These are phyloP conservation scores for Lentinula edodes DNA, from an alignment of 768 basidiomycete species.

Conservation along the genomic window DNA sequence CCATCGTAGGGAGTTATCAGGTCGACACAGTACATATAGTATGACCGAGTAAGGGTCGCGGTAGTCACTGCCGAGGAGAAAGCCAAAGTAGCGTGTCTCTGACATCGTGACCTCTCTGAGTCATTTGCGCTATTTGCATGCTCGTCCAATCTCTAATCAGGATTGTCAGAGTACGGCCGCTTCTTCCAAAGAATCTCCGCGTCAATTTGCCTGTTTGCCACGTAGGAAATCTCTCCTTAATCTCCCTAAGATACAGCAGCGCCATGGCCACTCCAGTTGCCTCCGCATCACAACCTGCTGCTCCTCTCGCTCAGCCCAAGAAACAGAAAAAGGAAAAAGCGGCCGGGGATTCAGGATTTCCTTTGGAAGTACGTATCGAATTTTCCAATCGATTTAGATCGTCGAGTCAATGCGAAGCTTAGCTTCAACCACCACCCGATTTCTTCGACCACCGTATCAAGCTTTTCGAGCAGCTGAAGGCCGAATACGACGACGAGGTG, in stretches of 20 bases:
- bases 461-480: conserved; percentile 84
- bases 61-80: background rate
- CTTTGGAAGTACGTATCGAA: conserved; percentile 51
- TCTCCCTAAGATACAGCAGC: background rate
- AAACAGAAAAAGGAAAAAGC: conserved; percentile 4
- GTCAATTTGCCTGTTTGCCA: background rate
- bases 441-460: conserved; percentile 89
- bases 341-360: conserved; percentile 33
- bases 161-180: background rate
- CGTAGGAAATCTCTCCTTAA: background rate
- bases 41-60: background rate
- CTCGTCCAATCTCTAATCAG: conserved; percentile 5
- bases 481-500: conserved; percentile 75
- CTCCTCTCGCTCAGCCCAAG: background rate
- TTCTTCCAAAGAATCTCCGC: background rate
- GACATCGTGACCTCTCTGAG: conserved; percentile 1
- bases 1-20: conserved; percentile 41
- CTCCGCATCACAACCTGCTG: conserved; percentile 1
- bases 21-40: background rate
- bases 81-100: background rate
- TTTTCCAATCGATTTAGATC: background rate
- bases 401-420: conserved; percentile 11
- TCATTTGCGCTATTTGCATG: conserved; percentile 2
- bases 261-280: conserved; percentile 7
- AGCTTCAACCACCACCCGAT: conserved; percentile 79